Evolutionary conservation across 768 basidiomycete genomes (phyloP).

Genomic region (Hebeloma cylindrosporum): DNA sequence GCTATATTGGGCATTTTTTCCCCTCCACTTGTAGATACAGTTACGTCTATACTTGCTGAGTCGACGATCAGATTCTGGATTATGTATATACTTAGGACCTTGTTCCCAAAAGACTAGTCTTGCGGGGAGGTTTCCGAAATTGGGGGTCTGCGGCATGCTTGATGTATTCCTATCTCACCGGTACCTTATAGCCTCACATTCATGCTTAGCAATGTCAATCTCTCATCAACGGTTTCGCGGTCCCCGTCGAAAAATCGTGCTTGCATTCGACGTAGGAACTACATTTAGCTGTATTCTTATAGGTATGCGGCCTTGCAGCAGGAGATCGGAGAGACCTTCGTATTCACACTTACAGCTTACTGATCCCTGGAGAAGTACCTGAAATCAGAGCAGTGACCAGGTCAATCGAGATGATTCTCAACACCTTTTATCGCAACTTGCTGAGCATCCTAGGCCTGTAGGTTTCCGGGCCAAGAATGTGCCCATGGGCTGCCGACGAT

Average conservation of each 20-base stretch:
- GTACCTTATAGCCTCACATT: neutral
- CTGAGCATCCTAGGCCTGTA: conserved; percentile 1
- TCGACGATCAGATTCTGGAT: too few relatives aligned
- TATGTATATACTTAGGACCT: too few relatives aligned
- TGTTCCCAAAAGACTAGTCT: too few relatives aligned
- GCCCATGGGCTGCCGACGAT: conserved; percentile 42
- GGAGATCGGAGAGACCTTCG: neutral
- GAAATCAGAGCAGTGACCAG: conserved; percentile 21
- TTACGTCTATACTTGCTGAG: too few relatives aligned
- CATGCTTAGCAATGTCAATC: conserved; percentile 5
- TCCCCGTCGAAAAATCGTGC: conserved; percentile 11
- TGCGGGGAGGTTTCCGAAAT: too few relatives aligned
- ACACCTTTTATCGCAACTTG: neutral
- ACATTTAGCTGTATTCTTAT: conserved; percentile 16
- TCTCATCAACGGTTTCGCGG: conserved; percentile 11
- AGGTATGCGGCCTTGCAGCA: conserved; percentile 2
- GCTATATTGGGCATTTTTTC: neutral
- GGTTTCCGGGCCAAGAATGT: conserved; percentile 23
- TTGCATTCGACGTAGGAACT: conserved; percentile 17
- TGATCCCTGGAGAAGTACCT: conserved; percentile 22
- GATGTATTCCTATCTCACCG: too few relatives aligned
- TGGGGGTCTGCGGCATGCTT: too few relatives aligned
- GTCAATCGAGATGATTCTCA: neutral
- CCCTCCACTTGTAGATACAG: too few relatives aligned
- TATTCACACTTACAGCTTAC: conserved; percentile 6